These are phyloP conservation scores for Penstemon newberryi DNA, from an alignment of 257 asterid species.

Conservation along the genomic window DNA sequence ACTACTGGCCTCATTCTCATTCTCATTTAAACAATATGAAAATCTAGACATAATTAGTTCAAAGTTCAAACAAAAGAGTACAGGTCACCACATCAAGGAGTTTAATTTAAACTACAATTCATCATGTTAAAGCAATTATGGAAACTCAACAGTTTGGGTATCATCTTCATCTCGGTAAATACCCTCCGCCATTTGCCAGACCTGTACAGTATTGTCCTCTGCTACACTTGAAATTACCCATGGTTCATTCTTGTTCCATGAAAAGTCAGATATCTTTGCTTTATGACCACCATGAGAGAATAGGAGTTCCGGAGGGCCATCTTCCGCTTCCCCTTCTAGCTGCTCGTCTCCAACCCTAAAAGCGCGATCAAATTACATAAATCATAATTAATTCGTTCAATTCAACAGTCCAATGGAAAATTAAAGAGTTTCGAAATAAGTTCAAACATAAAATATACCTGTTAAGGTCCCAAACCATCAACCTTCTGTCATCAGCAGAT, in stretches of 20 bases:
- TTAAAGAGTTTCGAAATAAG: neutral
- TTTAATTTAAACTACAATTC: neutral
- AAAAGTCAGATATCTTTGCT: slow-evolving; percentile 87
- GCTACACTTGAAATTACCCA: slow-evolving; percentile 98
- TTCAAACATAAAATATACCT: slow-evolving; percentile 44
- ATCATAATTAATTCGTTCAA: neutral
- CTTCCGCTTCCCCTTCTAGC: slow-evolving; percentile 98
- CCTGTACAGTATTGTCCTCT: slow-evolving; percentile 81
- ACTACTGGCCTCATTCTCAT: neutral
- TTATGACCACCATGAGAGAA: slow-evolving; percentile 97
- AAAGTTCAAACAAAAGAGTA: slow-evolving; percentile 10
- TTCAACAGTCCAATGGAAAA: neutral
- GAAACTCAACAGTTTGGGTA: slow-evolving; percentile 26
- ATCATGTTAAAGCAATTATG: slow-evolving; percentile 15
- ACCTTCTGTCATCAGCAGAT: slow-evolving; percentile 87
- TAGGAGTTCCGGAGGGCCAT: slow-evolving; percentile 93
- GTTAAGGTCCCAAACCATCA: slow-evolving; percentile 96
- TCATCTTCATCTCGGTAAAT: slow-evolving; percentile 76
- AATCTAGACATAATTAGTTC: neutral
- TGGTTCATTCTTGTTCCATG: slow-evolving; percentile 84
- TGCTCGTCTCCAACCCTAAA: slow-evolving; percentile 94
- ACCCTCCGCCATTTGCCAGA: slow-evolving; percentile 96
- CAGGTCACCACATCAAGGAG: slow-evolving; percentile 3
- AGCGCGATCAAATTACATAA: slow-evolving; percentile 15
- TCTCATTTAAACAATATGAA: neutral